phyloP scores from a whole-genome alignment of 2,329 filamentous ascomycete species.

The Falciphora oryzae region DNA sequence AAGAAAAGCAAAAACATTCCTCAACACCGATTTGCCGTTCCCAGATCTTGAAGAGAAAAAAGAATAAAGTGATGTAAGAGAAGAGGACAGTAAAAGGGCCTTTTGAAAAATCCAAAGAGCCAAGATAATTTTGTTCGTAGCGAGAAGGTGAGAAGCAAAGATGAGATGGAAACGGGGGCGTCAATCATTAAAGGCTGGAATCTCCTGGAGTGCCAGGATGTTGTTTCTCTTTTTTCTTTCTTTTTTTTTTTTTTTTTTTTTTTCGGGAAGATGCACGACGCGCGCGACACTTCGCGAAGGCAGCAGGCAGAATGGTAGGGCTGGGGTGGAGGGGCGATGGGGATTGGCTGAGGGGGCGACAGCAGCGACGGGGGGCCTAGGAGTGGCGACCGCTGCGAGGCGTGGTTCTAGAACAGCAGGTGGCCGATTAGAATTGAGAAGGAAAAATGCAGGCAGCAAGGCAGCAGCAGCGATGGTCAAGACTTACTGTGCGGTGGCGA shows the following conservation, averaged over 20 bases:
- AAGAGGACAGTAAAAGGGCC: not conserved
- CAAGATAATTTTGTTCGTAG: not conserved
- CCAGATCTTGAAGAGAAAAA: not conserved
- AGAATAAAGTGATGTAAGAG: not conserved
- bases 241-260: slow-evolving; percentile 8
- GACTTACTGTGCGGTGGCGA: slow-evolving; percentile 51
- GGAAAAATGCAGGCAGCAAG: not conserved
- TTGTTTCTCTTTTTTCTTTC: not conserved
- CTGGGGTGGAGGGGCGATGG: not conserved
- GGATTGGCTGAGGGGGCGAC: not conserved
- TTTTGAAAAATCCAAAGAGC: not conserved
- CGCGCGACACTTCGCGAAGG: not conserved
- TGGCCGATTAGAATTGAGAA: not conserved
- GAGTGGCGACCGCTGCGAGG: slow-evolving; percentile 42
- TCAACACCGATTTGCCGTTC: not conserved
- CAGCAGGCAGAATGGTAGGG: not conserved
- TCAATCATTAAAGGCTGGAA: slow-evolving; percentile 7
- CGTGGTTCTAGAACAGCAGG: slow-evolving; percentile 22
- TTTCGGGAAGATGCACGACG: slow-evolving; percentile 1
- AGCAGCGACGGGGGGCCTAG: slow-evolving; percentile 14
- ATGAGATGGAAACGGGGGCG: slow-evolving; percentile 1
- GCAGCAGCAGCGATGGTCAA: not conserved
- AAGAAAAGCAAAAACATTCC: not conserved
- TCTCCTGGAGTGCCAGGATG: not conserved
- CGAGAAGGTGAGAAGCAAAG: slow-evolving; percentile 2